Evolutionary conservation across 2,329 filamentous ascomycete genomes (phyloP), one percentile per base, ranked within the genome.

Genomic region (Alternaria tenuissima): DNA sequence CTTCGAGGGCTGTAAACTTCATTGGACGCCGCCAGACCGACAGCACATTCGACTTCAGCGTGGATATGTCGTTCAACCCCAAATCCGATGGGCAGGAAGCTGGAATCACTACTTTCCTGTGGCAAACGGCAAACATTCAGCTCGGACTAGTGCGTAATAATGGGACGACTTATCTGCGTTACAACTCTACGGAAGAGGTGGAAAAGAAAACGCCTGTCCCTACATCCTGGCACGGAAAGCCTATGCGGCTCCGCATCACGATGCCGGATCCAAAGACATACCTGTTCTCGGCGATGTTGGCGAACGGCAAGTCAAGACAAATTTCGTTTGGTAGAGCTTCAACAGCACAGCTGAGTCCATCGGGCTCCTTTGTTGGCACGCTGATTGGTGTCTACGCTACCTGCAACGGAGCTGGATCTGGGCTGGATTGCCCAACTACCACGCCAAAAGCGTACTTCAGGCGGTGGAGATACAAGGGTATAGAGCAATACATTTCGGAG

Each of bases 301-400:
- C 47, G 3, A 38, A 11, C 4, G 20, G 30, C 26, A 30, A 24
- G 5, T 41, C 43, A 14, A 32, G 8, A 9, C 42, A 8, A 14
- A 42, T 64, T 7, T 28, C 61, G 0, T 20, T 64, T 7, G 61
- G 61, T 0, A 64, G 24, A 26, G 61, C 55, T 20, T 59, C 55
- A 61, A 70, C 42, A 61, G 55, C 52, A 63, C 56, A 54, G 7
- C n/a, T 65, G 22, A 60, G 53, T 44, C n/a, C 44, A 24, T 53
- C 54, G 1, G 57, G 57, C 6, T 58, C 48, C 5, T 68, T 67
- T 44, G 64, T 59, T 81, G 85, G 84, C 0, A 80, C 80, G 1
- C 73, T 87, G 14, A 63, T 87, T 0, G 85, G 85, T 0, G 77
- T 81, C 2, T 87, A 85, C 65, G 81, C 80, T 32, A 86, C 85